A percentile compares a stretch with the other conserved stretches of the same genome.
These are phyloP conservation scores for Ustilago cynodontis DNA, from an alignment of 1,284 basidiomycete genomes.

Conservation along the genomic window DNA sequence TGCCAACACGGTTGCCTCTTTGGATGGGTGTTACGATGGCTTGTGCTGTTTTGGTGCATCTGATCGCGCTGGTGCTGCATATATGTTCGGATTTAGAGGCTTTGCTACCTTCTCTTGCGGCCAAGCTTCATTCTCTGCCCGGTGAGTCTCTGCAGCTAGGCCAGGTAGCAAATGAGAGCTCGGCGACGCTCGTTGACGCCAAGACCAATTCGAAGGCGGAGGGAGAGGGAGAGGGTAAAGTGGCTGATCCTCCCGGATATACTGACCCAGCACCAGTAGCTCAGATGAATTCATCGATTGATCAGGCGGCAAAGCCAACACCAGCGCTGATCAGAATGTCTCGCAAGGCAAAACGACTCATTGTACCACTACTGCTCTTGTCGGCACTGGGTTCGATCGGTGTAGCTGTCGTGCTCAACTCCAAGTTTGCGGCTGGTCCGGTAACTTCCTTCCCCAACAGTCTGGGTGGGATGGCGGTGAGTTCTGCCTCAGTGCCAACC, in stretches of 20 bases:
- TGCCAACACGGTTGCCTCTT: conserved; percentile 16
- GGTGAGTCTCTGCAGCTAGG: background rate
- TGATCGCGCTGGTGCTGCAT: conserved; percentile 23
- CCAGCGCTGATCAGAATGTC: conserved; percentile 5
- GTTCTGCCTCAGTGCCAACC: background rate
- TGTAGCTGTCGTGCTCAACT: conserved; percentile 31
- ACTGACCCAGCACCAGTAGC: background rate
- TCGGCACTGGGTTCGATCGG: conserved; percentile 15
- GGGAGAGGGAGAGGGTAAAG: background rate
- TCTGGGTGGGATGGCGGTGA: background rate
- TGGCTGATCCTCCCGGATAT: conserved; percentile 15
- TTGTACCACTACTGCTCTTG: conserved; percentile 20
- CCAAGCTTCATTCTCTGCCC: background rate
- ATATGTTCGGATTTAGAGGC: conserved; percentile 21
- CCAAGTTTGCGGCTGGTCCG: conserved; percentile 24
- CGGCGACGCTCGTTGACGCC: conserved; percentile 16
- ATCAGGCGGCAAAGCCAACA: background rate
- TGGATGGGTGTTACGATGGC: conserved; percentile 28
- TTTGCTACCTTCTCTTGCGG: conserved; percentile 14
- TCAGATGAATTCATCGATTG: background rate
- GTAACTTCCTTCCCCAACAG: conserved; percentile 1
- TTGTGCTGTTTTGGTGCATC: conserved; percentile 10
- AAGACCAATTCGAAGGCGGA: background rate
- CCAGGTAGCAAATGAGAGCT: conserved; percentile 13
- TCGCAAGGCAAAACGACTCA: conserved; percentile 18